phyloP scores from a whole-genome alignment of 1,139 yeast species.

The Yamadazyma taylorii region DNA sequence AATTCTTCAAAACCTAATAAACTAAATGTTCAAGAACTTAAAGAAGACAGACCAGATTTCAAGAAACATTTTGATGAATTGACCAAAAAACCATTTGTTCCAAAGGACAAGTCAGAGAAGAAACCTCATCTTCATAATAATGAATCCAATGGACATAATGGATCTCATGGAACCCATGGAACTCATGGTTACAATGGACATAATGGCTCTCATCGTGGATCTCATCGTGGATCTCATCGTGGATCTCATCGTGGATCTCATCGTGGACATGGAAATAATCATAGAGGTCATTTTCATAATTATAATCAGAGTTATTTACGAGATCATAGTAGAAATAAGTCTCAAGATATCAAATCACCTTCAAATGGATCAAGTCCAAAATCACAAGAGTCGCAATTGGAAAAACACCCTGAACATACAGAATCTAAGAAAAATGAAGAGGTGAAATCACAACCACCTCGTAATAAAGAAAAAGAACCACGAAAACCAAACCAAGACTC shows the following conservation, averaged over 20 bases:
- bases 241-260: too few species aligned
- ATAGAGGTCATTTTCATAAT: background rate
- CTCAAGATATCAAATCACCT: too few species aligned
- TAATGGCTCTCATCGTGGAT: constrained; percentile 1
- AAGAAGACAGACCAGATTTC: constrained; percentile 29
- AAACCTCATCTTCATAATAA: constrained; percentile 1
- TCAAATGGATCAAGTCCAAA: background rate
- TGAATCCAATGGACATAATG: background rate
- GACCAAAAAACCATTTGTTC: constrained; percentile 18
- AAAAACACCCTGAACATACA: background rate
- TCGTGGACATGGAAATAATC: background rate
- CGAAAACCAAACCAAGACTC: background rate
- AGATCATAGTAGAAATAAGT: background rate
- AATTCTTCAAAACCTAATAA: constrained; percentile 1
- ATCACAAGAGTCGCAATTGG: background rate
- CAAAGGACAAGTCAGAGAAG: constrained; percentile 10
- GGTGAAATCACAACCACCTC: background rate
- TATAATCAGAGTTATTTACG: background rate
- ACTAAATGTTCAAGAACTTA: background rate
- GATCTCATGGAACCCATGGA: background rate
- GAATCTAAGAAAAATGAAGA: constrained; percentile 1
- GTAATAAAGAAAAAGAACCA: background rate
- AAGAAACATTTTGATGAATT: constrained; percentile 33
- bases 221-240: too few species aligned
- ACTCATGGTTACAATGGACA: too few species aligned